Evolutionary conservation across 441 rosid genomes (phyloP).

Genomic region (Rhodomyrtus psidioides): DNA sequence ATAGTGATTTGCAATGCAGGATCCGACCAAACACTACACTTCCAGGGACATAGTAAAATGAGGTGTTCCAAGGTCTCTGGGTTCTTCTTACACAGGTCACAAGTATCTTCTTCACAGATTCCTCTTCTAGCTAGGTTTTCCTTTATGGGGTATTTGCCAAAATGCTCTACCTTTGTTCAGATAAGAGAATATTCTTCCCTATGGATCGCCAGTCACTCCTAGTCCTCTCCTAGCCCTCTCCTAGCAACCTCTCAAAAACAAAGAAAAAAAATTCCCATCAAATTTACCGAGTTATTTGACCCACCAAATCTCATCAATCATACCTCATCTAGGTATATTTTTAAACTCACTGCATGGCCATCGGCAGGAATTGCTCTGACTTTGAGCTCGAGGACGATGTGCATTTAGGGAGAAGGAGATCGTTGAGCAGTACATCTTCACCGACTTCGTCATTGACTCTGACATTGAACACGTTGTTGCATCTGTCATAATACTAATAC

Average conservation of each 20-base stretch:
- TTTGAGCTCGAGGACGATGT: not conserved
- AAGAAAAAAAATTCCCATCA: no score
- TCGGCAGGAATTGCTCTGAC: constrained; percentile 1
- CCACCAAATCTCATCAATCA: no score
- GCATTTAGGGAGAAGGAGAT: constrained; percentile 27
- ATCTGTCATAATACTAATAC: constrained; percentile 5
- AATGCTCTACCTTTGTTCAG: not conserved
- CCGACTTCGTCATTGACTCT: constrained; percentile 4
- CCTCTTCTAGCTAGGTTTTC: no score
- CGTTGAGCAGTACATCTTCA: not conserved
- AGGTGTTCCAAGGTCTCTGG: no score
- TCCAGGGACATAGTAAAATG: no score
- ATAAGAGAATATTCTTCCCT: constrained; percentile 15
- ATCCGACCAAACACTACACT: no score
- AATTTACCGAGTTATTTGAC: not conserved
- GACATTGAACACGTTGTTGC: constrained; percentile 13
- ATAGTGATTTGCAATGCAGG: no score
- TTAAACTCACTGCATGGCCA: constrained; percentile 5
- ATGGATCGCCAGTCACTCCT: constrained; percentile 15
- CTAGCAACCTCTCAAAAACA: constrained; percentile 1
- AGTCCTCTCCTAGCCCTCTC: no score
- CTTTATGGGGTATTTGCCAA: no score
- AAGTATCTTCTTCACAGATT: no score
- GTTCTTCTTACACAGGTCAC: no score
- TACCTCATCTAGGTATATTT: no score